These are phyloP conservation scores for Rhizophagus sp. DNA, from an alignment of 192 early-diverging fungal genomes.

Conservation along the genomic window DNA sequence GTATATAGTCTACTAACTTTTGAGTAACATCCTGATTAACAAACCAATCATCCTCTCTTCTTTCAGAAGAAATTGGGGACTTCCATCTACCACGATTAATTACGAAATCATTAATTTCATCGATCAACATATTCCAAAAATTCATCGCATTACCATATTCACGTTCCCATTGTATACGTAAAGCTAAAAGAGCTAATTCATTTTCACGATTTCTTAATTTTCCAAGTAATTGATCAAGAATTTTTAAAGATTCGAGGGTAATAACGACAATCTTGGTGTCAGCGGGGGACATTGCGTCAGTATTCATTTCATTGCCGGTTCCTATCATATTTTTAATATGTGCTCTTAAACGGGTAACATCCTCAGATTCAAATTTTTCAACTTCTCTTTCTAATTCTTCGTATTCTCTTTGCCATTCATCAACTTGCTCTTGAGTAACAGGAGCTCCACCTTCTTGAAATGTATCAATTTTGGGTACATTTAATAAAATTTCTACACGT, in stretches of 20 bases:
- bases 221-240: conserved; percentile 41
- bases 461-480: conserved; percentile 28
- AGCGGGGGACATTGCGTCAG: conserved; percentile 38
- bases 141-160: conserved; percentile 33
- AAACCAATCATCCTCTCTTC: conserved; percentile 14
- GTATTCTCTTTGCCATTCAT: conserved; percentile 33
- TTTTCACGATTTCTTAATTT: conserved; percentile 36
- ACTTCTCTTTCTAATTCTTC: too few species aligned
- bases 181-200: conserved; percentile 34
- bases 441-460: conserved; percentile 26
- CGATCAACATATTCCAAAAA: conserved; percentile 25
- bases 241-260: conserved; percentile 42
- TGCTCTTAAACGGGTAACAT: conserved; percentile 41
- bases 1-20: conserved; percentile 34
- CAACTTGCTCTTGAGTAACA: conserved; percentile 32
- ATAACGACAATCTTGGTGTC: conserved; percentile 50
- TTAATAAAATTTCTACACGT: conserved; percentile 35
- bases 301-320: conserved; percentile 19
- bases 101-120: conserved; percentile 33
- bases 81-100: conserved; percentile 24
- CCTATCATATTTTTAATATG: conserved; percentile 46
- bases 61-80: neutral
- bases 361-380: conserved; percentile 42
- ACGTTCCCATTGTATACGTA: conserved; percentile 43
- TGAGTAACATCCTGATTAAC: conserved; percentile 20